Evolutionary conservation across 2,329 filamentous ascomycete genomes (phyloP).

Genomic region (Zarea fungicola): DNA sequence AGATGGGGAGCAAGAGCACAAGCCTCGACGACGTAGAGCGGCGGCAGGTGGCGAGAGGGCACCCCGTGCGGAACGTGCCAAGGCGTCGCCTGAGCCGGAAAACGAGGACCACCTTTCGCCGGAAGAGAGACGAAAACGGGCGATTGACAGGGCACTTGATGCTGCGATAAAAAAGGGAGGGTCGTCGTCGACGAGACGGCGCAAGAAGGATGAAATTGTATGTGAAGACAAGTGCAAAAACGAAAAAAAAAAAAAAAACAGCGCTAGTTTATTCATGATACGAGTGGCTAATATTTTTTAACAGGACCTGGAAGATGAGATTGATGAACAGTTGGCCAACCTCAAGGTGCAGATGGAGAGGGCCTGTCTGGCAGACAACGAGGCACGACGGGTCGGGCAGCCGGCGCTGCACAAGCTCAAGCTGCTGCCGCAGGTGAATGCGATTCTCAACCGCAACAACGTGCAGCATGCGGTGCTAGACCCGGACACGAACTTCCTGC

Average conservation of each 20-base stretch:
- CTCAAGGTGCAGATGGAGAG: conserved; percentile 87
- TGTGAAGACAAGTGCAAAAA: conserved; percentile 34
- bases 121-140: conserved; percentile 76
- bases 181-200: conserved; percentile 56
- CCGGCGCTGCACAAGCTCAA: conserved; percentile 91
- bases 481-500: conserved; percentile 90
- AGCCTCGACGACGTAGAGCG: conserved; percentile 42
- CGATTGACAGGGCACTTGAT: conserved; percentile 82
- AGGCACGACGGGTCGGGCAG: conserved; percentile 70
- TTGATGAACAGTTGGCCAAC: conserved; percentile 82
- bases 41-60: conserved; percentile 43
- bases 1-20: conserved; percentile 38
- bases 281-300: conserved; percentile 20
- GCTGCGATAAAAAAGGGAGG: conserved; percentile 74
- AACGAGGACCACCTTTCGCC: conserved; percentile 76
- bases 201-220: conserved; percentile 87
- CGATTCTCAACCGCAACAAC: conserved; percentile 83
- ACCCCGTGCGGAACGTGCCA: conserved; percentile 42
- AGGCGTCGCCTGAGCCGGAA: conserved; percentile 52
- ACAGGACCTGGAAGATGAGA: conserved; percentile 82
- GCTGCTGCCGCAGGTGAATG: conserved; percentile 84
- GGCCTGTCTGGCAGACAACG: conserved; percentile 81
- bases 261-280: too few species aligned
- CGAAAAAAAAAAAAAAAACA: not conserved
- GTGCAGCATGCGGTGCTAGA: conserved; percentile 81